These are phyloP conservation scores for Annulohypoxylon bovei DNA, from an alignment of 495 filamentous ascomycete species.

Conservation along the genomic window DNA sequence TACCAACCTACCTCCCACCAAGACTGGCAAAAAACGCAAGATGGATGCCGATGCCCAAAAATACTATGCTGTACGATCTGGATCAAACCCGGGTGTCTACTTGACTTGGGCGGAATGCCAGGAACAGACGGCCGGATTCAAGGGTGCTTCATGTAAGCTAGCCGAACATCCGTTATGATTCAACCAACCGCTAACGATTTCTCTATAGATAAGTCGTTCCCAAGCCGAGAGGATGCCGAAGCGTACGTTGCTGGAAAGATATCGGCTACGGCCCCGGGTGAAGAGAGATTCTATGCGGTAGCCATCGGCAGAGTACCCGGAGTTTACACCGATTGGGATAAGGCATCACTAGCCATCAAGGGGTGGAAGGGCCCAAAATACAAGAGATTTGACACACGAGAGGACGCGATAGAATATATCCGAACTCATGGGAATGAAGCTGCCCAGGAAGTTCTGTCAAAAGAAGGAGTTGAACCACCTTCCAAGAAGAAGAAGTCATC, in stretches of 20 bases:
- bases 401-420: conserved; percentile 72
- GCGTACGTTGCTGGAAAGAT: conserved; percentile 73
- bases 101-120: conserved; percentile 83
- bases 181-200: conserved; percentile 26
- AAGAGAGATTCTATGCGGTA: conserved; percentile 78
- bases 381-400: conserved; percentile 78
- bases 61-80: conserved; percentile 87
- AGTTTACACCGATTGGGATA: conserved; percentile 89
- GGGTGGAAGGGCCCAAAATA: conserved; percentile 82
- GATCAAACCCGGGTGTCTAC: conserved; percentile 86
- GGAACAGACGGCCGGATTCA: conserved; percentile 84
- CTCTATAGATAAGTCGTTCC: conserved; percentile 81
- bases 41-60: conserved; percentile 62
- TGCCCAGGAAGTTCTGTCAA: conserved; percentile 68
- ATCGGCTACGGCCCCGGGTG: conserved; percentile 38
- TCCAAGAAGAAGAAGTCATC: conserved; percentile 47
- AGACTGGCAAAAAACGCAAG: conserved; percentile 55
- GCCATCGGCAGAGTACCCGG: conserved; percentile 82
- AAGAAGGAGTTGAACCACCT: conserved; percentile 41
- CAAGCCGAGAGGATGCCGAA: conserved; percentile 77
- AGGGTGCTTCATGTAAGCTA: conserved; percentile 79
- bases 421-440: conserved; percentile 54
- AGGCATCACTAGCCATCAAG: conserved; percentile 77
- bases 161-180: neutral
- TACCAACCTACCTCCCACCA: conserved; percentile 18